Percentiles rank a stretch among this genome's conserved stretches.
Conservation (phyloP, 2,329 filamentous ascomycete species). For the Cordyceps cateniannulata region DNA sequence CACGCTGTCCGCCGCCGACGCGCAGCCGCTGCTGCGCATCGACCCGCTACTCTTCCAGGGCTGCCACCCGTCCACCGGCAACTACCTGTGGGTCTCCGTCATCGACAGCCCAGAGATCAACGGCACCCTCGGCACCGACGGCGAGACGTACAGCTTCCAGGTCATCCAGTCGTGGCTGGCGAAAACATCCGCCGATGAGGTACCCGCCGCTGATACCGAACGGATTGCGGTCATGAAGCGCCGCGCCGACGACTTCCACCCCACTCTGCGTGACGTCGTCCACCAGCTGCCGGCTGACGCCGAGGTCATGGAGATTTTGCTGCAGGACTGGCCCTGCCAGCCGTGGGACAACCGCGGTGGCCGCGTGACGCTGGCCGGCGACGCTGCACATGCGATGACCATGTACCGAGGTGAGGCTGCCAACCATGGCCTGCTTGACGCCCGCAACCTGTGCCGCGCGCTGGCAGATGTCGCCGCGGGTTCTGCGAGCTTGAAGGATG, state of each 20-base stretch:
- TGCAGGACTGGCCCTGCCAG: slow-evolving; percentile 31
- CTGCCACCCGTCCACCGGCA: slow-evolving; percentile 41
- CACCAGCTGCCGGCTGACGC: slow-evolving; percentile 34
- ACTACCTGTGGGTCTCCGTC: slow-evolving; percentile 44
- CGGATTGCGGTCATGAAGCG: slow-evolving; percentile 35
- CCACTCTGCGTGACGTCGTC: slow-evolving; percentile 35
- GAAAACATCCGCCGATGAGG: slow-evolving; percentile 24
- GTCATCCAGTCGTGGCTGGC: slow-evolving; percentile 41
- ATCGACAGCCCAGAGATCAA: slow-evolving; percentile 35
- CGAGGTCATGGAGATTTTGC: slow-evolving; percentile 28
- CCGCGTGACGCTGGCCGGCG: slow-evolving; percentile 42
- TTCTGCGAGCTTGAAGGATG: slow-evolving; percentile 11
- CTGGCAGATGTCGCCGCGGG: slow-evolving; percentile 18
- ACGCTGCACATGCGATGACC: slow-evolving; percentile 54
- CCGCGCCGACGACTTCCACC: slow-evolving; percentile 25
- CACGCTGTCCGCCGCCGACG: slow-evolving; percentile 31
- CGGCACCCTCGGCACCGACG: slow-evolving; percentile 24
- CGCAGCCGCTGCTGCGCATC: slow-evolving; percentile 35
- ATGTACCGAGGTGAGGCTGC: slow-evolving; percentile 40
- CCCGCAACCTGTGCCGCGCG: slow-evolving; percentile 23
- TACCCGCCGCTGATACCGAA: slow-evolving; percentile 25
- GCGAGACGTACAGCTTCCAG: slow-evolving; percentile 34
- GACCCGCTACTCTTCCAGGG: slow-evolving; percentile 51
- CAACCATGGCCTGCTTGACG: slow-evolving; percentile 36
- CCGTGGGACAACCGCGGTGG: slow-evolving; percentile 37